Base-by-base conservation (phyloP, 2,329 filamentous ascomycete species). In the Diaporthe ampelina region DNA sequence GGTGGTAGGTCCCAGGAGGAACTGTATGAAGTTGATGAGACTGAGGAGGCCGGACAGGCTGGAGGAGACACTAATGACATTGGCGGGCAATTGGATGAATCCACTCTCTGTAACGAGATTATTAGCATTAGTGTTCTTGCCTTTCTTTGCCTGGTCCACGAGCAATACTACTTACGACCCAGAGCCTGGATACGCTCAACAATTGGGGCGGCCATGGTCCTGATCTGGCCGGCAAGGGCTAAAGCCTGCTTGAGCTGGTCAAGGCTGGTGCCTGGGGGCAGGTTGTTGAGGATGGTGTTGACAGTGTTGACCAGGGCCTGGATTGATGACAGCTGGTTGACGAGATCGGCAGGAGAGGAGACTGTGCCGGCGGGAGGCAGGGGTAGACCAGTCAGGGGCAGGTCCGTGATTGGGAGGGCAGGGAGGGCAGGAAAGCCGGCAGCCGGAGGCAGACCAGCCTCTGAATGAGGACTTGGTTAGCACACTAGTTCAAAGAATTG, bases 161-260 rank as follows among this genome's bases (percentile, higher is more conserved):
- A 43, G 8, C n/a, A 26, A 0, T 7, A 21, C 9, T 4, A 63
- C 58, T 63, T 45, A 45, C 58, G 58, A 29, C 37, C 37, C 24
- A 45, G 21, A 7, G 58, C 58, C 4, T 45, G 58, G 37, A 45
- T 63, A 21, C 58, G 58, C 9, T 63, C 58, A 21, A 63, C 58
- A 40, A 45, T 29, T 9, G 58, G 58, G 24, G 58, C 58, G 21
- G 58, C 58, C 58, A 63, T 17, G 58, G 24, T 7, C 24, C 58
- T 40, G 58, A 63, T 45, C 58, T 63, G 58, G 15, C n/a, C 13
- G 40, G 58, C 58, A 26, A 63, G 19, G 40, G 58, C 24, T 4
- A 63, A 10, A 45, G 58, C 58, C 37, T 63, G 58, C 24, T 63
- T 63, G 24, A 63, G 24, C 58, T 63, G 58, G 17, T 63, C 58